Evolutionary conservation across 208 protist species (phyloP).

Genomic region (Jaenimonas drosophilae): DNA sequence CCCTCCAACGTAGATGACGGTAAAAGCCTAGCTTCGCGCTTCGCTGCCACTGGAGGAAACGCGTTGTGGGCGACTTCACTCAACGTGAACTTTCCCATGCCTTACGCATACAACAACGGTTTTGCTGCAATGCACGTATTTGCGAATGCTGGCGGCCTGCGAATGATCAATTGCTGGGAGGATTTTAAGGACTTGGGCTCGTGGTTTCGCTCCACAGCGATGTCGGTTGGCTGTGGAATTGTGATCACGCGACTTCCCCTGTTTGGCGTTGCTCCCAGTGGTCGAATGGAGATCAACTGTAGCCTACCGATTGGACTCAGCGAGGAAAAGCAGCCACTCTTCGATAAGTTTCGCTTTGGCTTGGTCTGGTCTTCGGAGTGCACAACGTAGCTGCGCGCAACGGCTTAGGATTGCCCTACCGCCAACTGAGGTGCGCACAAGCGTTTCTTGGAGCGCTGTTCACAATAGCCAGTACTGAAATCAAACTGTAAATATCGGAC

Average conservation of each 20-base stretch:
- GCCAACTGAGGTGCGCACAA: too few species aligned
- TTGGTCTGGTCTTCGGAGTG: constrained; percentile 75
- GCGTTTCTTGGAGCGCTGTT: too few species aligned
- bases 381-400: too few species aligned
- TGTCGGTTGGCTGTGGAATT: constrained; percentile 65
- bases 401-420: too few species aligned
- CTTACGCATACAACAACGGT: constrained; percentile 73
- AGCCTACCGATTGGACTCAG: constrained; percentile 55
- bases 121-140: constrained; percentile 78
- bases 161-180: constrained; percentile 33
- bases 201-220: constrained; percentile 55
- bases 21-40: constrained; percentile 15
- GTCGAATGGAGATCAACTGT: constrained; percentile 76
- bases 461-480: too few species aligned
- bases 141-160: constrained; percentile 65
- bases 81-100: constrained; percentile 74
- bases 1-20: constrained; percentile 58
- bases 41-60: constrained; percentile 76
- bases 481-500: too few species aligned
- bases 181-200: constrained; percentile 28
- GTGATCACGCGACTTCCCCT: constrained; percentile 77
- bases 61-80: constrained; percentile 75
- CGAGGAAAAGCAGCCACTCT: constrained; percentile 48
- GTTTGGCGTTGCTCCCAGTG: constrained; percentile 59
- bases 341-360: constrained; percentile 69